Evolutionary conservation across 1,284 basidiomycete genomes (phyloP).

Genomic region (Veloboletus limbatus): DNA sequence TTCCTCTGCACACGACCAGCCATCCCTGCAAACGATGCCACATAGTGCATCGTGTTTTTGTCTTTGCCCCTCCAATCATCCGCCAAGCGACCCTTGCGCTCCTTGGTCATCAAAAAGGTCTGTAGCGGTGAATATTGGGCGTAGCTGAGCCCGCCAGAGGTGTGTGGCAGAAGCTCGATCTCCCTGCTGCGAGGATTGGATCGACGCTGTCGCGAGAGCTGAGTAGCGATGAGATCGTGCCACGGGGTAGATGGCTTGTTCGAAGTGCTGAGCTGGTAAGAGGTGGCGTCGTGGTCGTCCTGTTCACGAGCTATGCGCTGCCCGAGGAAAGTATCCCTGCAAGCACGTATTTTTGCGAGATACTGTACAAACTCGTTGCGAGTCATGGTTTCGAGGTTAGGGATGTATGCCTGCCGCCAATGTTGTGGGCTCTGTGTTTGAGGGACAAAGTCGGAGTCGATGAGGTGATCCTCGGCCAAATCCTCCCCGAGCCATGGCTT

Average conservation of each 20-base stretch:
- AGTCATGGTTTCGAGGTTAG: slow-evolving; percentile 49
- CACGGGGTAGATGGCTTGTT: slow-evolving; percentile 30
- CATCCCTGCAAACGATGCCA: slow-evolving; percentile 36
- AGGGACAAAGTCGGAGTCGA: slow-evolving; percentile 30
- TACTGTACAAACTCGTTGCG: slow-evolving; percentile 56
- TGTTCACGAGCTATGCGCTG: slow-evolving; percentile 33
- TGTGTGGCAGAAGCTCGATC: slow-evolving; percentile 66
- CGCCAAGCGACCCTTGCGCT: slow-evolving; percentile 59
- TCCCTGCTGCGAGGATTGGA: slow-evolving; percentile 33
- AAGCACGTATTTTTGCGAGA: slow-evolving; percentile 50
- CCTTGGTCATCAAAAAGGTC: slow-evolving; percentile 45
- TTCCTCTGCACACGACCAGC: slow-evolving; percentile 26
- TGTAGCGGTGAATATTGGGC: slow-evolving; percentile 51
- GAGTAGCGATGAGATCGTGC: slow-evolving; percentile 37
- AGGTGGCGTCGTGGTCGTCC: slow-evolving; percentile 14
- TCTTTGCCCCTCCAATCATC: slow-evolving; percentile 23
- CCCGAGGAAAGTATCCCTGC: slow-evolving; percentile 50
- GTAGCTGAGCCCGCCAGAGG: slow-evolving; percentile 61
- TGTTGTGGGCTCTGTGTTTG: slow-evolving; percentile 10
- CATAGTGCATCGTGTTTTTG: slow-evolving; percentile 15
- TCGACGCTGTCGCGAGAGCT: slow-evolving; percentile 34
- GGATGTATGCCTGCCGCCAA: slow-evolving; percentile 29
- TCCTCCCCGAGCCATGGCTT: slow-evolving; percentile 12
- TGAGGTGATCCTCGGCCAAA: slow-evolving; percentile 17
- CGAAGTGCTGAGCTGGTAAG: slow-evolving; percentile 34